phyloP scores from a whole-genome alignment of 306 rosid genomes.

The Urtica urens region DNA sequence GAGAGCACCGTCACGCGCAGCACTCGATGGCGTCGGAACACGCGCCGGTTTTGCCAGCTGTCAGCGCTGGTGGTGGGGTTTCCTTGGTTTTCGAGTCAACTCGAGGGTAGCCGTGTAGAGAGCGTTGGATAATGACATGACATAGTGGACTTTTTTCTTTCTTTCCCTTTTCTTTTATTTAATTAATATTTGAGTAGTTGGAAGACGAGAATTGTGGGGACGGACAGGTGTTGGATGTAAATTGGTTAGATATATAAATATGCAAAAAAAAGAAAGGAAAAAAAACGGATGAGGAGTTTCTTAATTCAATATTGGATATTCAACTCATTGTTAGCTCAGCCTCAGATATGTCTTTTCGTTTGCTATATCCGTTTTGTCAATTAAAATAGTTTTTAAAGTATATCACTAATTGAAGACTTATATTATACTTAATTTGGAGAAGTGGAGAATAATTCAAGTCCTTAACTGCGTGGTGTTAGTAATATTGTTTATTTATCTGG shows the following conservation, averaged over 20 bases:
- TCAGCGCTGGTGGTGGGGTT: constrained; percentile 10
- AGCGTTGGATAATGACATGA: background rate
- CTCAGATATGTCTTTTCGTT: background rate
- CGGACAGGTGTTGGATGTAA: constrained; percentile 9
- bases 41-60: constrained; percentile 26
- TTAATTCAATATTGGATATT: background rate
- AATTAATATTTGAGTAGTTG: background rate
- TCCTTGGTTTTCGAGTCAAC: constrained; percentile 48
- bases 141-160: background rate
- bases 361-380: background rate
- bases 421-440: background rate
- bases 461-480: background rate
- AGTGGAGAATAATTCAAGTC: background rate
- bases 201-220: background rate
- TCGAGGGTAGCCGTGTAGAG: constrained; percentile 7
- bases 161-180: background rate
- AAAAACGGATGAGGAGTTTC: background rate
- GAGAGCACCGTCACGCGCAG: constrained; percentile 64
- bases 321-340: constrained; percentile 4
- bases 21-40: constrained; percentile 40
- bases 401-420: background rate
- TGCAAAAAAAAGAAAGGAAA: background rate
- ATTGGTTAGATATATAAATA: constrained; percentile 10
- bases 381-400: background rate
- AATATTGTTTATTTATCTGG: background rate